Percentiles rank a stretch among this genome's conserved stretches.
Evolutionary conservation across 1,284 basidiomycete species (phyloP).

Genomic region (Malassezia brasiliensis): DNA sequence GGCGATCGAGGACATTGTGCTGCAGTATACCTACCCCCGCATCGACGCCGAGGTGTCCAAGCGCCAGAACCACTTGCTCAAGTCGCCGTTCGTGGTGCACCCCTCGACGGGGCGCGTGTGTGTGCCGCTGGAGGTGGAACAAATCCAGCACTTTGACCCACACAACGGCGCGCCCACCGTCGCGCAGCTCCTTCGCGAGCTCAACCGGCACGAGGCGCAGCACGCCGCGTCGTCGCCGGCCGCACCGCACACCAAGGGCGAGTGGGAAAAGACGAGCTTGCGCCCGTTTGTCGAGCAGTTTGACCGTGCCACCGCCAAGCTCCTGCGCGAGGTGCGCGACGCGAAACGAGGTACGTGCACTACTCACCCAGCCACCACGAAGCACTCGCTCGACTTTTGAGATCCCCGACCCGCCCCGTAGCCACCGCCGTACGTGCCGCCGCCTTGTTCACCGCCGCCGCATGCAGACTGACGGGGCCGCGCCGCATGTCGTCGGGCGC

Average conservation of each 20-base stretch:
- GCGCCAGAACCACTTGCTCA: constrained; percentile 92
- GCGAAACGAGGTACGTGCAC: constrained; percentile 15
- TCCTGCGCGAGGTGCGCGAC: constrained; percentile 48
- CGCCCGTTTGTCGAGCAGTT: constrained; percentile 83
- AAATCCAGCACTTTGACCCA: constrained; percentile 77
- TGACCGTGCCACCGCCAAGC: constrained; percentile 59
- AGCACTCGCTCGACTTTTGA: constrained; percentile 1
- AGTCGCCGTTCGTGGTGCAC: constrained; percentile 93
- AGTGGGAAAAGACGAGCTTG: constrained; percentile 57
- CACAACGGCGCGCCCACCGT: constrained; percentile 70
- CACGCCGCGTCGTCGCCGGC: constrained; percentile 36
- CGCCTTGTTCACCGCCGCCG: constrained; percentile 11
- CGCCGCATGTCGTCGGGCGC: constrained; percentile 2
- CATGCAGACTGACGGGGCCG: constrained; percentile 12
- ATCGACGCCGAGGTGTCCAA: constrained; percentile 95
- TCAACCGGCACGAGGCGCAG: constrained; percentile 55
- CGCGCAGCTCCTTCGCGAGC: constrained; percentile 66
- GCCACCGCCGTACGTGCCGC: neutral
- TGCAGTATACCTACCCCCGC: constrained; percentile 92
- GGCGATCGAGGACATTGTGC: constrained; percentile 65
- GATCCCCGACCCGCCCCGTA: neutral
- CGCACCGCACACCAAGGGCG: constrained; percentile 31
- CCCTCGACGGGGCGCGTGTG: constrained; percentile 92
- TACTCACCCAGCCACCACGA: constrained; percentile 13
- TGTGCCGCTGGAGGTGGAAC: constrained; percentile 73